phyloP scores from a whole-genome alignment of 805 yeast species.

The Komagataella mondaviorum region DNA sequence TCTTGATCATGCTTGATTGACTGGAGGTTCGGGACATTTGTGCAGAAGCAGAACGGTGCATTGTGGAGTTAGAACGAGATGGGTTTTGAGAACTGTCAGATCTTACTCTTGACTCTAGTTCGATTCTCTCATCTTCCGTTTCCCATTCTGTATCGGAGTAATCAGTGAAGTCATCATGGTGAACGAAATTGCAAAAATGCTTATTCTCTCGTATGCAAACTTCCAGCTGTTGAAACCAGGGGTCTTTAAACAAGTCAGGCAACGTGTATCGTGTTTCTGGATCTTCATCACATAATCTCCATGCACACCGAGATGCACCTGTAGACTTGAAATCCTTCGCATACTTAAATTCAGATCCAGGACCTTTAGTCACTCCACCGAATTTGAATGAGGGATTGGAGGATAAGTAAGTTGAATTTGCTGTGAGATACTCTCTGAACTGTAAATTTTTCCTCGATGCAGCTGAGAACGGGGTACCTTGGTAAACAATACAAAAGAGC shows the following conservation, averaged over 20 bases:
- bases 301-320: slow-evolving; percentile 61
- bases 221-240: slow-evolving; percentile 51
- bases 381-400: slow-evolving; percentile 29
- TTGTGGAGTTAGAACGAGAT: neutral
- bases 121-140: neutral
- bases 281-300: slow-evolving; percentile 65
- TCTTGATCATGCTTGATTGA: neutral
- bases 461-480: slow-evolving; percentile 46
- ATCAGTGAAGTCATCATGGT: slow-evolving; percentile 3
- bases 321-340: slow-evolving; percentile 49
- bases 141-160: neutral
- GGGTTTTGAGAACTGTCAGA: neutral
- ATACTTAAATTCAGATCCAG: slow-evolving; percentile 61
- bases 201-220: slow-evolving; percentile 44
- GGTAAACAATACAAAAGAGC: slow-evolving; percentile 46
- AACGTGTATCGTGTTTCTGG: slow-evolving; percentile 43
- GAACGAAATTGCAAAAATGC: slow-evolving; percentile 11
- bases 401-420: slow-evolving; percentile 22
- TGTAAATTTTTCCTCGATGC: slow-evolving; percentile 32
- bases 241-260: slow-evolving; percentile 44
- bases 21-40: neutral
- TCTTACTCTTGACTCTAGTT: neutral
- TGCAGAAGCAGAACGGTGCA: neutral
- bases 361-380: slow-evolving; percentile 35
- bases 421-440: slow-evolving; percentile 41